Evolutionary conservation across 192 early-diverging fungal genomes (phyloP).

Genomic region (Coemansia sp.): DNA sequence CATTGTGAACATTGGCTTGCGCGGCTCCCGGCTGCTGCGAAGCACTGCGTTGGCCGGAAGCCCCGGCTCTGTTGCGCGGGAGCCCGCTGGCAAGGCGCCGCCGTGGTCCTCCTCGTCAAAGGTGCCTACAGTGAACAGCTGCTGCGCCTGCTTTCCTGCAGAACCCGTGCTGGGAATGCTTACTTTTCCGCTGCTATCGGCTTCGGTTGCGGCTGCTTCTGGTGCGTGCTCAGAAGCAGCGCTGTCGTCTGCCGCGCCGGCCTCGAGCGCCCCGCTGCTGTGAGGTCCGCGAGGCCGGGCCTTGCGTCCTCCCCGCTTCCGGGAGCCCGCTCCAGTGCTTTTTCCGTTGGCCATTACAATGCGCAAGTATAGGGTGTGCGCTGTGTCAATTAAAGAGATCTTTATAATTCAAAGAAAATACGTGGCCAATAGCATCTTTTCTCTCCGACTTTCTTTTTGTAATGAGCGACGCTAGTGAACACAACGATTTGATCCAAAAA

Average conservation of each 20-base stretch:
- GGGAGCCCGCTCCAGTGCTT: slow-evolving; percentile 14
- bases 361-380: background rate
- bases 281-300: slow-evolving; percentile 10
- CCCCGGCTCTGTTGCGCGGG: background rate
- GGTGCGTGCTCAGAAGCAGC: background rate
- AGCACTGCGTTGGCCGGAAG: slow-evolving; percentile 7
- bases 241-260: slow-evolving; percentile 1
- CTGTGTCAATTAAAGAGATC: background rate
- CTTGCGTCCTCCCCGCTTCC: slow-evolving; percentile 18
- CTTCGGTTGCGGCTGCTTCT: background rate
- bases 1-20: slow-evolving; percentile 49
- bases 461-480: slow-evolving; percentile 37
- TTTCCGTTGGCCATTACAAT: slow-evolving; percentile 30
- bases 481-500: slow-evolving; percentile 58
- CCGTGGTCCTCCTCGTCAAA: slow-evolving; percentile 46
- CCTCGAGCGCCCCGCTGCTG: background rate
- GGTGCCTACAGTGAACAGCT: slow-evolving; percentile 50
- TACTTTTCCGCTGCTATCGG: background rate
- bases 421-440: background rate
- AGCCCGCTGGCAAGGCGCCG: background rate
- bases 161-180: slow-evolving; percentile 6
- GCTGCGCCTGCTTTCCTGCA: slow-evolving; percentile 25
- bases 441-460: background rate
- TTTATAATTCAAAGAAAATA: slow-evolving; percentile 1
- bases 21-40: slow-evolving; percentile 3